A percentile compares a stretch with the other conserved stretches of the same genome.
Evolutionary conservation across 805 yeast species (phyloP).

Genomic region (Yarrowia bubula): DNA sequence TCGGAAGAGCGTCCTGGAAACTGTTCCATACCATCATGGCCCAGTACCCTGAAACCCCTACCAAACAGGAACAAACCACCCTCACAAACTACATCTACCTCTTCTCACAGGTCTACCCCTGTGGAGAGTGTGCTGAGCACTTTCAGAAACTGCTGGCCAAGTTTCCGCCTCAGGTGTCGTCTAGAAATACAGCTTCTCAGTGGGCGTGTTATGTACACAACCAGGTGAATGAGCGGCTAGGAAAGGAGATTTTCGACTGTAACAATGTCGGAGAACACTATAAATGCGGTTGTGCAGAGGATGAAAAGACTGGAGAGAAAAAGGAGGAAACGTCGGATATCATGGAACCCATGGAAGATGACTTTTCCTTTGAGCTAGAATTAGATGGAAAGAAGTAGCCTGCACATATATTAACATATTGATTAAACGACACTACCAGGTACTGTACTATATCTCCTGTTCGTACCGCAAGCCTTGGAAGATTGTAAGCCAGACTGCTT

Average conservation of each 20-base stretch:
- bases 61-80: constrained; percentile 59
- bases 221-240: constrained; percentile 70
- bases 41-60: constrained; percentile 83
- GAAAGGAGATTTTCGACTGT: constrained; percentile 78
- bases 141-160: constrained; percentile 65
- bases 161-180: constrained; percentile 80
- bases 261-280: constrained; percentile 80
- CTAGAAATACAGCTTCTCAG: constrained; percentile 76
- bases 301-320: constrained; percentile 50
- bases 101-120: constrained; percentile 92
- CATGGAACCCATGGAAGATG: constrained; percentile 23
- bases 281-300: constrained; percentile 93
- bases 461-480: no score
- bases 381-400: not conserved
- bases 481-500: no score
- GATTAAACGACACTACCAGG: no score
- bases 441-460: no score
- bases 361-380: not conserved
- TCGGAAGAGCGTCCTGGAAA: constrained; percentile 92
- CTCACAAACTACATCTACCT: constrained; percentile 61
- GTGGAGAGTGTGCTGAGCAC: constrained; percentile 88
- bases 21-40: constrained; percentile 89
- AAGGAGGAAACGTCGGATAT: constrained; percentile 34
- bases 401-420: no score
- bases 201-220: constrained; percentile 98